Base-by-base conservation (phyloP, 306 rosid genomes). In the Acacia acuminata region DNA sequence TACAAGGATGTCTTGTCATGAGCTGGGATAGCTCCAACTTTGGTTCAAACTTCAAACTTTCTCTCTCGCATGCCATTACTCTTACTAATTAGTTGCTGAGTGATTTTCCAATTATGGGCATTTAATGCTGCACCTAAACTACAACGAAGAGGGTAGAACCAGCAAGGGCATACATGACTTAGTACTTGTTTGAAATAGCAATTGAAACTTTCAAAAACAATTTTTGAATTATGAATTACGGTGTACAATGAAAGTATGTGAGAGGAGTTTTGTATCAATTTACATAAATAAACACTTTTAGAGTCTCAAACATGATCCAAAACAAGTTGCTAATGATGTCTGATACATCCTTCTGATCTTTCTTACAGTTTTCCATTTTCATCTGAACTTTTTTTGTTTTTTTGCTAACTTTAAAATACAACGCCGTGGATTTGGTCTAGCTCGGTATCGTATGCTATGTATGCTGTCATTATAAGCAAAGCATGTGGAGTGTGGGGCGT, bases 401-500 rank as follows among this genome's bases (percentile, higher is more conserved):
- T 36, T 36, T 36, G 3, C 47, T 3, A 16, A 51, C 58, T 51
- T 56, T 43, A 24, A 25, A 79, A 71, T 42, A 55, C 43, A 71
- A 20, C 8, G 55, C 32, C 76, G 30, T 40, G 68, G 25, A 71
- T 42, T 43, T 42, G 36, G 55, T 44, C 44, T 71, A 2, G 32
- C 38, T 44, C 4, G 79, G 69, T 51, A 81, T 74, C 79, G 53
- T 74, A 74, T 81, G 75, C 84, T 50, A 56, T 56, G 32, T 9
- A 58, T 81, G 80, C 68, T 50, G 17, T 43, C 76, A 17, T 45
- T 11, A 40, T 42, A 53, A 75, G 80, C 84, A 65, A 40, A 75
- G 80, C 84, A 75, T 34, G 71, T 66, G 84, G 70, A 66, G 3
- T 11, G 50, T 71, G 76, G 55, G 14, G 58, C 9, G 80, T 45